These are phyloP conservation scores for Stephania cephalantha DNA, from an alignment of 164 flowering plant genomes.

Conservation along the genomic window DNA sequence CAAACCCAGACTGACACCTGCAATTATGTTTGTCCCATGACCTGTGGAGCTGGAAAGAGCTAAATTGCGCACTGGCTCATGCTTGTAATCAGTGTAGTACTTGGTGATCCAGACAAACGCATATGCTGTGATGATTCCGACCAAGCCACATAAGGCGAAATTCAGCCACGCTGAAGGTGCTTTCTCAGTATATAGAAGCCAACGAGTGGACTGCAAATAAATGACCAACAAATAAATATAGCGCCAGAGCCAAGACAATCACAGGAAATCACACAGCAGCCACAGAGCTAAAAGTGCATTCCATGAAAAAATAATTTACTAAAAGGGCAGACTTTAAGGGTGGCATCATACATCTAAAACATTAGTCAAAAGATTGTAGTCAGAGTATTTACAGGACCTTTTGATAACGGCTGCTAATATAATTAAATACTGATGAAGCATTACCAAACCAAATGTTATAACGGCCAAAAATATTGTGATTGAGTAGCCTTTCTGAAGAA, in stretches of 20 bases:
- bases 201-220: conserved; percentile 84
- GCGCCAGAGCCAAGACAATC: conserved; percentile 1
- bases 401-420: background rate
- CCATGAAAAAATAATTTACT: conserved; percentile 1
- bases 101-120: conserved; percentile 85
- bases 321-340: background rate
- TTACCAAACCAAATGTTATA: conserved; percentile 83
- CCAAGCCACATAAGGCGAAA: conserved; percentile 93
- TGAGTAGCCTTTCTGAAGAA: conserved; percentile 97
- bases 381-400: background rate
- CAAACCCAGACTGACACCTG: conserved; percentile 93
- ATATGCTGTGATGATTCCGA: conserved; percentile 92
- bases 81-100: conserved; percentile 97
- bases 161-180: conserved; percentile 97
- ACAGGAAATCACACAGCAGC: background rate
- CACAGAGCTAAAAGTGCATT: background rate
- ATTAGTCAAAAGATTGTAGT: background rate
- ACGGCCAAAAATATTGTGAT: conserved; percentile 79
- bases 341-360: background rate
- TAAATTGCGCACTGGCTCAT: conserved; percentile 89
- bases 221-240: conserved; percentile 3
- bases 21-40: conserved; percentile 97
- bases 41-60: conserved; percentile 96
- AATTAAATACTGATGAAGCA: conserved; percentile 9
- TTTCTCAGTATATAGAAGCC: conserved; percentile 91